Conservation (phyloP, 73 alveolate genomes). For the Paramecium bursaria region DNA sequence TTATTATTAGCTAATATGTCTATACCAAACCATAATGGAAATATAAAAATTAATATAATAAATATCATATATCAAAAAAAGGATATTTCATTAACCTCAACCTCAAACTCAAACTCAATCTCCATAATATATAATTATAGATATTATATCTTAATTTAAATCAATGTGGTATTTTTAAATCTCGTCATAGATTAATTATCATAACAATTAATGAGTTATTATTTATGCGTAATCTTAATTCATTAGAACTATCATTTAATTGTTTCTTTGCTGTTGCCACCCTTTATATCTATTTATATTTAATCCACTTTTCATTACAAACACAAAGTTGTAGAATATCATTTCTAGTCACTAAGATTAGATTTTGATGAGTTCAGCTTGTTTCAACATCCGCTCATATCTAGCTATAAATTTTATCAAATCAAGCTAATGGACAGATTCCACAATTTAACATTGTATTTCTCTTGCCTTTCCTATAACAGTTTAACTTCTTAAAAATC, state of each 20-base stretch:
- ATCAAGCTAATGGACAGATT: no score
- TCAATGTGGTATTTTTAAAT: slow-evolving; percentile 1
- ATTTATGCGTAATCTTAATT: slow-evolving; percentile 1
- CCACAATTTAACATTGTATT: no score
- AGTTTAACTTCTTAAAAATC: no score
- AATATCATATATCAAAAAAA: not conserved
- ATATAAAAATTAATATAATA: not conserved
- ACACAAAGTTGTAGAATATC: no score
- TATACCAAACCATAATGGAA: no score
- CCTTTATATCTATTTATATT: slow-evolving; percentile 7
- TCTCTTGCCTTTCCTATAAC: no score
- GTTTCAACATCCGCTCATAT: no score
- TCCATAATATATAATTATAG: not conserved
- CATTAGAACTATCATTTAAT: slow-evolving; percentile 33
- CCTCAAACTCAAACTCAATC: no score
- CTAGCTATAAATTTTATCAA: no score
- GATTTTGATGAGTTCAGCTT: no score
- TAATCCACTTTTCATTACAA: not conserved
- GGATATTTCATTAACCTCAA: slow-evolving; percentile 15
- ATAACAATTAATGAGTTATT: slow-evolving; percentile 7
- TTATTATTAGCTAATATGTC: no score
- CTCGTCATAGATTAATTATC: not conserved
- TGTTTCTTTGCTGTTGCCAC: slow-evolving; percentile 33
- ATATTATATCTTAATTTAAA: not conserved
- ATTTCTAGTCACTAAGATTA: no score